phyloP scores from a whole-genome alignment of 2,329 filamentous ascomycete genomes.

The Cordyceps cicadae region DNA sequence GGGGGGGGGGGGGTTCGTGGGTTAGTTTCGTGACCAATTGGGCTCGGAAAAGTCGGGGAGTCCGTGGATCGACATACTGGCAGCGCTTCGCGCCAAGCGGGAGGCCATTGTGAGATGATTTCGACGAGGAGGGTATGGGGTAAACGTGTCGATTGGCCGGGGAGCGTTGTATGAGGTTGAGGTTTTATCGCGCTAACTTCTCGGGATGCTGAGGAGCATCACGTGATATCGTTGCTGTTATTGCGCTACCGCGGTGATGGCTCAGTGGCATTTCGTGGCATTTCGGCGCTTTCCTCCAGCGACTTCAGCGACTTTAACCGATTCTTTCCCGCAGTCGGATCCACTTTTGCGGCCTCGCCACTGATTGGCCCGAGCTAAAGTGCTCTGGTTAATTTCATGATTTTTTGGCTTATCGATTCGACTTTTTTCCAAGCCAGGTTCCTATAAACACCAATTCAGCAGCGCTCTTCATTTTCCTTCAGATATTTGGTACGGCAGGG shows the following conservation, averaged over 20 bases:
- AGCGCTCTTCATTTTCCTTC: neutral
- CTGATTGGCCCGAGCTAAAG: conserved; percentile 6
- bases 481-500: neutral
- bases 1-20: neutral
- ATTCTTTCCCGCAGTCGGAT: conserved; percentile 3
- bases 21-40: conserved; percentile 31
- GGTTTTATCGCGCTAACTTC: conserved; percentile 39
- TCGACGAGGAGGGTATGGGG: conserved; percentile 41
- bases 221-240: conserved; percentile 8
- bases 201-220: conserved; percentile 11
- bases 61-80: conserved; percentile 58
- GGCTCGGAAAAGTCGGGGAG: conserved; percentile 13
- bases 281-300: neutral
- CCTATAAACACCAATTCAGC: neutral
- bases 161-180: conserved; percentile 38
- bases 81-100: conserved; percentile 89
- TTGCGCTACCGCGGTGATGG: neutral
- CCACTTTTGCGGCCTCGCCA: conserved; percentile 5
- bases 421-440: conserved; percentile 10
- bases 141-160: conserved; percentile 35
- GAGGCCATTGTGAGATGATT: conserved; percentile 83
- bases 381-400: conserved; percentile 22
- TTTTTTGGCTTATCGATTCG: conserved; percentile 18
- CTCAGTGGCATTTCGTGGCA: neutral
- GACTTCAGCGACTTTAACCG: conserved; percentile 7